These are phyloP conservation scores for Sclerotinia minor DNA, from an alignment of 2,329 filamentous ascomycete genomes.

Conservation along the genomic window DNA sequence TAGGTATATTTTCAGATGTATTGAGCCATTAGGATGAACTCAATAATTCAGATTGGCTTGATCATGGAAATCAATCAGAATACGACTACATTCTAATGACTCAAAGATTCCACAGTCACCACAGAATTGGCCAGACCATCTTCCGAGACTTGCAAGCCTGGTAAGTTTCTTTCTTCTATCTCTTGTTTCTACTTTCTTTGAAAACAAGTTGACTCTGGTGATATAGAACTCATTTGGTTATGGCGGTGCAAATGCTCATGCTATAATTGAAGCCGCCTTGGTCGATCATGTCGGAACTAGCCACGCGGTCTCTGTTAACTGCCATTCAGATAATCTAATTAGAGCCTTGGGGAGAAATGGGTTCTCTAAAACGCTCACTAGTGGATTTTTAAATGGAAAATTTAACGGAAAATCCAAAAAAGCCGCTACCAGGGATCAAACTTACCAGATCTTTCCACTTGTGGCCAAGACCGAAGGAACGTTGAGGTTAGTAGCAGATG, in stretches of 20 bases:
- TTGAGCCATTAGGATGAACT: no score
- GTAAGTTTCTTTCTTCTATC: neutral
- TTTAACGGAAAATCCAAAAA: neutral
- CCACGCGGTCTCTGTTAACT: neutral
- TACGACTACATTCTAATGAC: neutral
- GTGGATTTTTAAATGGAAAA: neutral
- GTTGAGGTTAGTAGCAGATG: neutral
- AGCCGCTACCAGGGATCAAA: neutral
- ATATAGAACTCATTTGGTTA: slow-evolving; percentile 26
- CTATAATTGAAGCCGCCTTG: slow-evolving; percentile 35
- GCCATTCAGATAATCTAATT: neutral
- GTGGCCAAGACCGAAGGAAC: neutral
- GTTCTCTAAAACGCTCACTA: neutral
- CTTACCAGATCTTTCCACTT: neutral
- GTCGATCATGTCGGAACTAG: neutral
- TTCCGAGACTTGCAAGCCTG: neutral
- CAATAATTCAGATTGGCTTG: no score
- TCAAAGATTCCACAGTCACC: neutral
- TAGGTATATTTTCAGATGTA: no score
- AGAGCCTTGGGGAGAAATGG: neutral
- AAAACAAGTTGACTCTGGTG: neutral
- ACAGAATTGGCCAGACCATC: neutral
- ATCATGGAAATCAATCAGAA: no score
- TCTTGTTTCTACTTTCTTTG: no score
- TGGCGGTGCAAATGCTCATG: slow-evolving; percentile 29